A percentile compares a stretch with the other conserved stretches of the same genome.
These are phyloP conservation scores for Emmonsia crescens DNA, from an alignment of 2,329 filamentous ascomycete species.

Conservation along the genomic window DNA sequence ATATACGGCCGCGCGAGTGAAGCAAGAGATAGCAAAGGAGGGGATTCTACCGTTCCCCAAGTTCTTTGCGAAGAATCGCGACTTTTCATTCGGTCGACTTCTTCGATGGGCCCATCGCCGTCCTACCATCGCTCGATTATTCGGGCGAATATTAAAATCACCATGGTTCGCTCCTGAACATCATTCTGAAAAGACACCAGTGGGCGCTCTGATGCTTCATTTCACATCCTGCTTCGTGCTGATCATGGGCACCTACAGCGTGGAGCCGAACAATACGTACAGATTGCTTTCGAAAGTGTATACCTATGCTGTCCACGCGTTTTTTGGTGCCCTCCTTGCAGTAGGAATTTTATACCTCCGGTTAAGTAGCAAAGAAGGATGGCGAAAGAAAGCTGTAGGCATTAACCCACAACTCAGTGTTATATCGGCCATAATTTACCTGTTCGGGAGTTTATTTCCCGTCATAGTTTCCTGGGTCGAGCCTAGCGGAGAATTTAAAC, in stretches of 20 bases:
- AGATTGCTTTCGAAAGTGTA: conserved; percentile 28
- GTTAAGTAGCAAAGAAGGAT: background rate
- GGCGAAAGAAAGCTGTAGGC: background rate
- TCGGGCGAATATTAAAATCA: background rate
- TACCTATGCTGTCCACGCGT: conserved; percentile 30
- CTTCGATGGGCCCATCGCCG: conserved; percentile 13
- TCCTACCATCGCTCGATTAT: conserved; percentile 10
- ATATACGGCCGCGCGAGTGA: conserved; percentile 44
- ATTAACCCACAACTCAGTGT: background rate
- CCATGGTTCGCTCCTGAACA: conserved; percentile 5
- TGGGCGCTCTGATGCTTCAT: conserved; percentile 29
- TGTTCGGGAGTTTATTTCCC: background rate
- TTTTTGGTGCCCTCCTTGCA: conserved; percentile 24
- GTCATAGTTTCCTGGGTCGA: conserved; percentile 2
- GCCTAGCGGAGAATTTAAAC: background rate
- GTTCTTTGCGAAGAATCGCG: conserved; percentile 31
- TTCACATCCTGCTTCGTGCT: conserved; percentile 28
- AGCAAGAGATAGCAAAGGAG: conserved; percentile 52
- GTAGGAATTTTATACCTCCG: conserved; percentile 24
- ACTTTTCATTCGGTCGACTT: conserved; percentile 2
- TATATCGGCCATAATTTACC: background rate
- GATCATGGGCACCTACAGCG: conserved; percentile 20
- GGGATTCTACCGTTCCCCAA: conserved; percentile 43
- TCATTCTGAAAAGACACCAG: conserved; percentile 26
- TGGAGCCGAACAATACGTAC: conserved; percentile 19